A percentile compares a stretch with the other conserved stretches of the same genome.
phyloP scores from a whole-genome alignment of 176 grass and related monocot species.

The Thalia dealbata region DNA sequence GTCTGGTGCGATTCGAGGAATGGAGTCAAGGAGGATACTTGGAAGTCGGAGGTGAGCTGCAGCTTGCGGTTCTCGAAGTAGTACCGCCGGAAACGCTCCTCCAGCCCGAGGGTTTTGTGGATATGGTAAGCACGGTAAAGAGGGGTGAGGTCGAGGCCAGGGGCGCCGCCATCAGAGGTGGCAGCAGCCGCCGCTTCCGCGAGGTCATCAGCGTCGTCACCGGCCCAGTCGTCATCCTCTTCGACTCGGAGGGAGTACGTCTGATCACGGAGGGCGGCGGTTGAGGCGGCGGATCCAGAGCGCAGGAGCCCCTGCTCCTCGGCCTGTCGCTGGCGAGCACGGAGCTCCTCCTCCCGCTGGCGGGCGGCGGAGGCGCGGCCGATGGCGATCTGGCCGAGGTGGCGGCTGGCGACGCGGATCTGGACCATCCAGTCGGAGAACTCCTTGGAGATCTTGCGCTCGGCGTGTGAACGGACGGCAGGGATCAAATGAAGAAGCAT shows the following conservation, averaged over 20 bases:
- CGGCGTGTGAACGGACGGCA: constrained; percentile 58
- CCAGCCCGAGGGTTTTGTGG: constrained; percentile 65
- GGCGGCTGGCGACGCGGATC: constrained; percentile 79
- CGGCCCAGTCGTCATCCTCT: constrained; percentile 59
- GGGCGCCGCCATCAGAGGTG: constrained; percentile 36
- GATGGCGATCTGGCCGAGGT: constrained; percentile 90
- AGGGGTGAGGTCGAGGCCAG: constrained; percentile 76
- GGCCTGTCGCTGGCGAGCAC: constrained; percentile 47
- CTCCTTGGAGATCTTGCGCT: constrained; percentile 86
- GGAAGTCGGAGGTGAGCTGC: constrained; percentile 92
- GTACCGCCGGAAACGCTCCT: constrained; percentile 80
- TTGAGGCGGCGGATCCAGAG: neutral
- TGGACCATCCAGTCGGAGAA: constrained; percentile 95
- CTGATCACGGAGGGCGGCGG: constrained; percentile 7
- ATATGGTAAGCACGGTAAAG: constrained; percentile 93
- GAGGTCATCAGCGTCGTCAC: constrained; percentile 67
- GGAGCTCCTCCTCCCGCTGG: constrained; percentile 92
- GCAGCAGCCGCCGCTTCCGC: constrained; percentile 41
- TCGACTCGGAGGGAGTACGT: constrained; percentile 39
- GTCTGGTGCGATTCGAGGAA: constrained; percentile 97
- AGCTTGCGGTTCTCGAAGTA: constrained; percentile 98
- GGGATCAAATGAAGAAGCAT: constrained; percentile 72
- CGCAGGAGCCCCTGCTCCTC: constrained; percentile 26
- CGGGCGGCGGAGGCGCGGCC: constrained; percentile 70
- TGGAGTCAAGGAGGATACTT: constrained; percentile 74